These are phyloP conservation scores for Sonneratia caseolaris DNA, from an alignment of 345 rosid genomes.

Conservation along the genomic window DNA sequence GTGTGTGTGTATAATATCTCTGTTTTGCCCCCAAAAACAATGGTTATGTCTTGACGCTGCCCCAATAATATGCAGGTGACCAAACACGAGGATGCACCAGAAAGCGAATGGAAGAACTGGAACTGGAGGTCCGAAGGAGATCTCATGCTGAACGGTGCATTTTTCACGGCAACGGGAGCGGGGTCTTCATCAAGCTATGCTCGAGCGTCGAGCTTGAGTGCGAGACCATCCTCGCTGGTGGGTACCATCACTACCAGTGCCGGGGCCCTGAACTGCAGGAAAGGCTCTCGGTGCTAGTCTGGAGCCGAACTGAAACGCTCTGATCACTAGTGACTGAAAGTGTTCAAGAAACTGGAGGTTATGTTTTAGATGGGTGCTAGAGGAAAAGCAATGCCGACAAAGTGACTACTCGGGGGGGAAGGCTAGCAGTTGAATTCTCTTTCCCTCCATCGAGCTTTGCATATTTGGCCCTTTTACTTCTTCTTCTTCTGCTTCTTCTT, in stretches of 20 bases:
- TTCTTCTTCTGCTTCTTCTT: neutral
- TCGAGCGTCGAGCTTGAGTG: constrained; percentile 57
- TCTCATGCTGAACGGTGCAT: constrained; percentile 58
- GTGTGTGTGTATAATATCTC: no score
- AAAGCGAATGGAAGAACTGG: constrained; percentile 52
- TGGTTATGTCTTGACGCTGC: neutral
- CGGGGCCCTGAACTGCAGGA: constrained; percentile 53
- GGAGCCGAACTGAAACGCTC: neutral
- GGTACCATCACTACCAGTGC: constrained; percentile 41
- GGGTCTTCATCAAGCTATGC: constrained; percentile 58
- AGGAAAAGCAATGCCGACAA: neutral
- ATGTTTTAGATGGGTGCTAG: neutral
- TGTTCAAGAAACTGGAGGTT: no score
- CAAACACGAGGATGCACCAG: constrained; percentile 56
- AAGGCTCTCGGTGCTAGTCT: constrained; percentile 50
- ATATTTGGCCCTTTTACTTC: neutral
- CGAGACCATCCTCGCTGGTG: constrained; percentile 56
- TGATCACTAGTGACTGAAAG: neutral
- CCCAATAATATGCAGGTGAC: constrained; percentile 30
- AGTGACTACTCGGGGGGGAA: no score
- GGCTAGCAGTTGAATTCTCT: neutral
- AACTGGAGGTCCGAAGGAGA: constrained; percentile 76
- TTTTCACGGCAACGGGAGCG: constrained; percentile 48
- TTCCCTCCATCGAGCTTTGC: neutral
- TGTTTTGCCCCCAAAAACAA: neutral